Percentiles rank a stretch among this genome's conserved stretches.
Conservation (phyloP, 768 basidiomycete species). For the Auricularia heimuer region DNA sequence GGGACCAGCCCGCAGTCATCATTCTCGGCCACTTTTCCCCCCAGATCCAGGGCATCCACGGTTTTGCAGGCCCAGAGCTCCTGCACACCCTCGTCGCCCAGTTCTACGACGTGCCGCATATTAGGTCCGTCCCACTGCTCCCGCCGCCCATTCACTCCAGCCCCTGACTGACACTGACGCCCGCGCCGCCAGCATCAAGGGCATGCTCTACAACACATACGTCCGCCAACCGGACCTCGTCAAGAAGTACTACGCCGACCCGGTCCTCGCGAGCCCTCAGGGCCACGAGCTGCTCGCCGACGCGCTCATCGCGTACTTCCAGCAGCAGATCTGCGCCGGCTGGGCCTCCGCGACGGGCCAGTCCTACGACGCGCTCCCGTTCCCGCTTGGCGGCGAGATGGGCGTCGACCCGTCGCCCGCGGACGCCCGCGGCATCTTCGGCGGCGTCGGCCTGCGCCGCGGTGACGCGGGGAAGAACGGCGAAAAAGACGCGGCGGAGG, state of each 20-base stretch:
- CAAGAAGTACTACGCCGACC: slow-evolving; percentile 68
- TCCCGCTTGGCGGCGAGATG: slow-evolving; percentile 28
- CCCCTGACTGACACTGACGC: background rate
- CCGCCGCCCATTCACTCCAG: background rate
- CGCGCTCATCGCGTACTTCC: slow-evolving; percentile 83
- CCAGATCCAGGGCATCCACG: slow-evolving; percentile 66
- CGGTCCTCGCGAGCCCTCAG: slow-evolving; percentile 63
- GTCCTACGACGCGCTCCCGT: slow-evolving; percentile 44
- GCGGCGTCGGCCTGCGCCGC: slow-evolving; percentile 75
- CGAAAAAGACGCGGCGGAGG: slow-evolving; percentile 6
- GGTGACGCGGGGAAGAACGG: slow-evolving; percentile 36
- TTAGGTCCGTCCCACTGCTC: slow-evolving; percentile 37
- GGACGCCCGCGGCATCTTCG: slow-evolving; percentile 61
- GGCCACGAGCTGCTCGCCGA: slow-evolving; percentile 90
- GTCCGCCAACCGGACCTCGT: slow-evolving; percentile 59
- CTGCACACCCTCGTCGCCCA: slow-evolving; percentile 86
- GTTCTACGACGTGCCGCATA: slow-evolving; percentile 94
- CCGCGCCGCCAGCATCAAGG: slow-evolving; percentile 48
- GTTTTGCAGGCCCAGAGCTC: slow-evolving; percentile 84
- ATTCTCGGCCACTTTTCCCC: slow-evolving; percentile 94
- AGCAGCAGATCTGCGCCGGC: slow-evolving; percentile 76
- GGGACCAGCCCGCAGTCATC: slow-evolving; percentile 84
- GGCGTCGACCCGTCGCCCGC: slow-evolving; percentile 25
- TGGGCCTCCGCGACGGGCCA: slow-evolving; percentile 64
- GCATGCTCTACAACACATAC: slow-evolving; percentile 73